Conservation (phyloP, 345 rosid genomes). For the Euclidium syriacum region DNA sequence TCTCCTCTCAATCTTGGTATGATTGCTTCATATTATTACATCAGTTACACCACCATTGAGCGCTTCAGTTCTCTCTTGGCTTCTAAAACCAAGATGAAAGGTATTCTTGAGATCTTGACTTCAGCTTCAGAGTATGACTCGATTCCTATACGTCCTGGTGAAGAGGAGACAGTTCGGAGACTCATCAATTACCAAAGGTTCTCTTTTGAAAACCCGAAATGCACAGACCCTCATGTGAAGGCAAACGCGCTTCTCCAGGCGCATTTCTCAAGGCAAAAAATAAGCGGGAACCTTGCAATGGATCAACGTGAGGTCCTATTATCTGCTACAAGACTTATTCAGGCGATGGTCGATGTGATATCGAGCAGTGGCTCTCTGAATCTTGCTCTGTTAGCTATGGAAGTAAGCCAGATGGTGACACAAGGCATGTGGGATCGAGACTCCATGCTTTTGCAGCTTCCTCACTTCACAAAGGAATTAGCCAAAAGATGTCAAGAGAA, state of each 20-base stretch:
- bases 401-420: slow-evolving; percentile 91
- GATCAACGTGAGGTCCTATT: slow-evolving; percentile 79
- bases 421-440: slow-evolving; percentile 95
- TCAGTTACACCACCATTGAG: slow-evolving; percentile 79
- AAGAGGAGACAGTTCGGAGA: slow-evolving; percentile 67
- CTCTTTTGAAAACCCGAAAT: slow-evolving; percentile 62
- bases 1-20: slow-evolving; percentile 68
- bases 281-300: slow-evolving; percentile 55
- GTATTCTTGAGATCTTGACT: slow-evolving; percentile 72
- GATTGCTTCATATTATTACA: slow-evolving; percentile 77
- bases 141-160: slow-evolving; percentile 74
- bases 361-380: slow-evolving; percentile 80
- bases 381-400: slow-evolving; percentile 86
- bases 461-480: slow-evolving; percentile 72
- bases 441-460: slow-evolving; percentile 84
- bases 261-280: slow-evolving; percentile 75
- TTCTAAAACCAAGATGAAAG: slow-evolving; percentile 76
- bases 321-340: slow-evolving; percentile 66
- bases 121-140: slow-evolving; percentile 79
- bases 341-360: slow-evolving; percentile 85
- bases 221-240: slow-evolving; percentile 71
- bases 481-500: slow-evolving; percentile 74
- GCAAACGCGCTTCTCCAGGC: slow-evolving; percentile 84
- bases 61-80: slow-evolving; percentile 76
- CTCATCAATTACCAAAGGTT: slow-evolving; percentile 80